Percentiles rank a stretch among this genome's conserved stretches.
These are phyloP conservation scores for Lagerstroemia speciosa DNA, from an alignment of 345 rosid genomes.

Conservation along the genomic window DNA sequence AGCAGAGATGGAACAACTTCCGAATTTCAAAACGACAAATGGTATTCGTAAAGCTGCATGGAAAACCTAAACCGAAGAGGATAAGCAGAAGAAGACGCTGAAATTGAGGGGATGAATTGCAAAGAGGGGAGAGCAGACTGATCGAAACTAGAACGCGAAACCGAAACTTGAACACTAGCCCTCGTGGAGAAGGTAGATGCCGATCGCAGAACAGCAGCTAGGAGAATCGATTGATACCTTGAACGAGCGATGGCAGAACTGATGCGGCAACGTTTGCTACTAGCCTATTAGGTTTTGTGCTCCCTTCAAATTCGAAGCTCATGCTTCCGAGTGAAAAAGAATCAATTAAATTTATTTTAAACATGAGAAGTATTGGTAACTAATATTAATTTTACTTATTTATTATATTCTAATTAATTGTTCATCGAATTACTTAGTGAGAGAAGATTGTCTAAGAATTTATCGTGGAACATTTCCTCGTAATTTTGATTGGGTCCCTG, in stretches of 20 bases:
- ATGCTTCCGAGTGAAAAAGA: no score
- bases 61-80: neutral
- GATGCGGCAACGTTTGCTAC: no score
- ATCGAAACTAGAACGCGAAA: neutral
- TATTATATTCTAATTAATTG: no score
- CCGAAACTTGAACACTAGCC: neutral
- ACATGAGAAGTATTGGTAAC: no score
- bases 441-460: no score
- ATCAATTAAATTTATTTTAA: no score
- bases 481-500: neutral
- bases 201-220: neutral
- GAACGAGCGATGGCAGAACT: neutral
- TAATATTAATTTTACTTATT: no score
- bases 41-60: neutral
- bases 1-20: neutral
- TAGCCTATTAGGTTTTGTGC: slow-evolving; percentile 4
- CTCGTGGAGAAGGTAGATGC: neutral
- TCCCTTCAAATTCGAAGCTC: no score
- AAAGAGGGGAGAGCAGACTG: neutral
- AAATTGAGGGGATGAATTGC: neutral
- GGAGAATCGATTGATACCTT: neutral
- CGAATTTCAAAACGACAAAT: neutral
- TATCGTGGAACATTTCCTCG: neutral
- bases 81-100: neutral
- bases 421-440: no score